These are phyloP conservation scores for Fomes fomentarius DNA, from an alignment of 1,284 basidiomycete genomes.

Conservation along the genomic window DNA sequence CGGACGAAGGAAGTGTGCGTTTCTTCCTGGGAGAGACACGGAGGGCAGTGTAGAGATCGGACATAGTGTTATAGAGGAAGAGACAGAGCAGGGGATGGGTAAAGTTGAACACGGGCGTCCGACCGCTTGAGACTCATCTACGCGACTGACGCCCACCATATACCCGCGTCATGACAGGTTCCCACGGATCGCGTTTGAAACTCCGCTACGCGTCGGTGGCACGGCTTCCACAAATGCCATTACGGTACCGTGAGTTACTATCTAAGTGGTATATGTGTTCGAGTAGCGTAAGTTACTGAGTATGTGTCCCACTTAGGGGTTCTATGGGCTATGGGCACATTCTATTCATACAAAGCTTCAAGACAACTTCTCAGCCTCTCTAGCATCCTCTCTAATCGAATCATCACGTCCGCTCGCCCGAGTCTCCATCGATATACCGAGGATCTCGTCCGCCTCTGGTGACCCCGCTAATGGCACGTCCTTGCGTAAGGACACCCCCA, in stretches of 20 bases:
- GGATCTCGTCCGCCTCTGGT: conserved; percentile 54
- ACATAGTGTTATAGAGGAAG: conserved; percentile 43
- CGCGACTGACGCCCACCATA: conserved; percentile 21
- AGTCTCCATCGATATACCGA: conserved; percentile 38
- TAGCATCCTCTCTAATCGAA: conserved; percentile 11
- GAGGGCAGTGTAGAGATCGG: conserved; percentile 62
- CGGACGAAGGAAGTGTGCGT: conserved; percentile 48
- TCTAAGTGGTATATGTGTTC: too few relatives aligned
- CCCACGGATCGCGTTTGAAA: conserved; percentile 20
- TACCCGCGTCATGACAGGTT: conserved; percentile 21
- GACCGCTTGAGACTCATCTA: conserved; percentile 10
- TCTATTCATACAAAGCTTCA: too few relatives aligned
- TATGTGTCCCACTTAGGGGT: too few relatives aligned
- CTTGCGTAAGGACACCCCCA: conserved; percentile 56
- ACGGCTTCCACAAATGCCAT: conserved; percentile 1
- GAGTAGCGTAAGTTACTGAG: too few relatives aligned
- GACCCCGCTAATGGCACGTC: conserved; percentile 58
- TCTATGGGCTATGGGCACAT: too few relatives aligned
- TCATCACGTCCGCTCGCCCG: not conserved
- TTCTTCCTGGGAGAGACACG: conserved; percentile 70
- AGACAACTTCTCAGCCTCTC: conserved; percentile 8
- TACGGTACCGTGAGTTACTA: too few relatives aligned
- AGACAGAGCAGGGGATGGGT: conserved; percentile 9
- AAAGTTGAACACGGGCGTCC: conserved; percentile 20
- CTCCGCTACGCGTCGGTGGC: conserved; percentile 21